These are phyloP conservation scores for Rhodotorula graminis DNA, from an alignment of 768 basidiomycete genomes.

Conservation along the genomic window DNA sequence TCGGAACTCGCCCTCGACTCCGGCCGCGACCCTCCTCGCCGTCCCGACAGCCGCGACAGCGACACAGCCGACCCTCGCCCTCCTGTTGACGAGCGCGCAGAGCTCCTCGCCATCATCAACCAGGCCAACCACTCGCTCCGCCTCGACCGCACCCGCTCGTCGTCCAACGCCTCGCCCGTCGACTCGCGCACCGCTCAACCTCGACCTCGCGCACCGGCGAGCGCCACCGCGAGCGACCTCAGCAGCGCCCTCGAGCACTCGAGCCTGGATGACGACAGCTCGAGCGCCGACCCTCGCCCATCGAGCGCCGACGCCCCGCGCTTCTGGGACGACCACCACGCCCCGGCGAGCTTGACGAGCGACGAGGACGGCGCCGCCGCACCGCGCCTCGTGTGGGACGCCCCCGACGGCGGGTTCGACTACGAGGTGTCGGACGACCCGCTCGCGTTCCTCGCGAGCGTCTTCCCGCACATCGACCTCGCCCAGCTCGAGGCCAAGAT, in stretches of 20 bases:
- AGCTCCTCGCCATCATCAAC: neutral
- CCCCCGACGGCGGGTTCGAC: slow-evolving; percentile 1
- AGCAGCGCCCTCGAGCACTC: slow-evolving; percentile 23
- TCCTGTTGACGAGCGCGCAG: neutral
- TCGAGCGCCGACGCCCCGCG: neutral
- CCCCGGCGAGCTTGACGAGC: neutral
- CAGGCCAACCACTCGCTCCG: neutral
- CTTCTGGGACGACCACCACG: neutral
- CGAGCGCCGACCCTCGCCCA: neutral
- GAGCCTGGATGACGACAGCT: slow-evolving; percentile 7
- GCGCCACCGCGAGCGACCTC: slow-evolving; percentile 21
- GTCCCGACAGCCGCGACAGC: neutral
- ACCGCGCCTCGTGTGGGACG: slow-evolving; percentile 4
- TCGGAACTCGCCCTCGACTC: no score
- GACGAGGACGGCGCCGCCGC: neutral
- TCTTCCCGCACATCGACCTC: slow-evolving; percentile 34
- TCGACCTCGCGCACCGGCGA: neutral
- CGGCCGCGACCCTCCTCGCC: no score
- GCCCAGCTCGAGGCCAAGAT: slow-evolving; percentile 9
- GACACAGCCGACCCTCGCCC: neutral
- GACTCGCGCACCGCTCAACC: no score
- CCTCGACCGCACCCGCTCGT: neutral
- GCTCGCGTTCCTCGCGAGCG: slow-evolving; percentile 32
- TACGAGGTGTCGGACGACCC: slow-evolving; percentile 28
- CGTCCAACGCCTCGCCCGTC: neutral